phyloP scores from a whole-genome alignment of 768 basidiomycete genomes.

The Hortiboletus flavorubellus region DNA sequence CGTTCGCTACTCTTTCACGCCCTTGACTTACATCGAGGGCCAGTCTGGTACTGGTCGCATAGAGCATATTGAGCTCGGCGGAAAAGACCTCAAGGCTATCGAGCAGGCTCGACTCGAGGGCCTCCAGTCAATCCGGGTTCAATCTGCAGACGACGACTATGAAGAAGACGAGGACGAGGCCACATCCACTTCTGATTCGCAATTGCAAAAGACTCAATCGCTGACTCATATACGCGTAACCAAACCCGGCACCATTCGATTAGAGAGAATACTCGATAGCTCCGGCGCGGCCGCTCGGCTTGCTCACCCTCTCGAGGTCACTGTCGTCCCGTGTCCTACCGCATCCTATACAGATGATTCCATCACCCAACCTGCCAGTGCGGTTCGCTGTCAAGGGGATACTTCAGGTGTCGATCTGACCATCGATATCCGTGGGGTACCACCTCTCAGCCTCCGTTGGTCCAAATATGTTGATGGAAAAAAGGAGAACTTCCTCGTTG shows the following conservation, averaged over 20 bases:
- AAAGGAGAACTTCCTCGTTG: constrained; percentile 71
- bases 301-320: constrained; percentile 57
- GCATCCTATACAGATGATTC: constrained; percentile 56
- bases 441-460: constrained; percentile 78
- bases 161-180: constrained; percentile 51
- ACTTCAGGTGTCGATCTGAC: constrained; percentile 52
- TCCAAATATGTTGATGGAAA: constrained; percentile 62
- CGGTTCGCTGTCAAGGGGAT: constrained; percentile 68
- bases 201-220: constrained; percentile 71
- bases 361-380: constrained; percentile 34
- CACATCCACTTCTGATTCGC: constrained; percentile 35
- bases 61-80: constrained; percentile 53
- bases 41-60: constrained; percentile 42
- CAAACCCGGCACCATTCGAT: constrained; percentile 69
- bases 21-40: constrained; percentile 49
- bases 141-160: constrained; percentile 59
- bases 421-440: constrained; percentile 69
- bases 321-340: constrained; percentile 78
- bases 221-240: constrained; percentile 68
- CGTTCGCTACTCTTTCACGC: constrained; percentile 70
- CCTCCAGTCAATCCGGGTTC: constrained; percentile 43
- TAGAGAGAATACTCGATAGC: constrained; percentile 71
- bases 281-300: constrained; percentile 73
- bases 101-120: constrained; percentile 56
- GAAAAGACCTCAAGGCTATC: constrained; percentile 65